These are phyloP conservation scores for Saccharomyces paradoxus DNA, from an alignment of 805 yeast genomes.

Conservation along the genomic window DNA sequence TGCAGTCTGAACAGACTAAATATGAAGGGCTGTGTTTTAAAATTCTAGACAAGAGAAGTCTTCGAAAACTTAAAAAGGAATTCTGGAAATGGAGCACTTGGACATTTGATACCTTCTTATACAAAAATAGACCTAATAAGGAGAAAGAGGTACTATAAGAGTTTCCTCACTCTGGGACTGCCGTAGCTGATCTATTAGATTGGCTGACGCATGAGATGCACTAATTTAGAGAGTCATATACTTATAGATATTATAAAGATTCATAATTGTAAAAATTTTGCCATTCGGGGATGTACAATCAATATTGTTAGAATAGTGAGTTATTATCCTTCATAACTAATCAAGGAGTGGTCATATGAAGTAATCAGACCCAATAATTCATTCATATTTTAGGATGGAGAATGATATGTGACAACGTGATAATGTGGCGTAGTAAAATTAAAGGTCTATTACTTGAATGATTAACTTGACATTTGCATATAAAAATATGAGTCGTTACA, in stretches of 20 bases:
- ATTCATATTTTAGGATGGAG: no score
- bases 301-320: no score
- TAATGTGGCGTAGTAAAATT: no score
- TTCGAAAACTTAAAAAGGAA: slow-evolving; percentile 10
- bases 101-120: not conserved
- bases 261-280: no score
- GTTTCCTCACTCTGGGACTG: not conserved
- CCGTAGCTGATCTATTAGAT: not conserved
- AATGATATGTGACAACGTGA: no score
- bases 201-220: not conserved
- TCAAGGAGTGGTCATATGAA: no score
- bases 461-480: no score
- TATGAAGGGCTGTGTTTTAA: slow-evolving; percentile 16
- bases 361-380: no score
- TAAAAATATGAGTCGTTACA: no score
- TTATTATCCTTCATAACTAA: no score
- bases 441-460: no score
- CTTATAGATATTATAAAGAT: not conserved
- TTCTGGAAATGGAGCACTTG: not conserved
- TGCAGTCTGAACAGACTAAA: slow-evolving; percentile 10
- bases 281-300: no score
- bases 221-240: not conserved
- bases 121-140: not conserved
- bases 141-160: not conserved
- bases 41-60: slow-evolving; percentile 8